Conservation (phyloP, 257 asterid species). For the Datura wrightii region DNA sequence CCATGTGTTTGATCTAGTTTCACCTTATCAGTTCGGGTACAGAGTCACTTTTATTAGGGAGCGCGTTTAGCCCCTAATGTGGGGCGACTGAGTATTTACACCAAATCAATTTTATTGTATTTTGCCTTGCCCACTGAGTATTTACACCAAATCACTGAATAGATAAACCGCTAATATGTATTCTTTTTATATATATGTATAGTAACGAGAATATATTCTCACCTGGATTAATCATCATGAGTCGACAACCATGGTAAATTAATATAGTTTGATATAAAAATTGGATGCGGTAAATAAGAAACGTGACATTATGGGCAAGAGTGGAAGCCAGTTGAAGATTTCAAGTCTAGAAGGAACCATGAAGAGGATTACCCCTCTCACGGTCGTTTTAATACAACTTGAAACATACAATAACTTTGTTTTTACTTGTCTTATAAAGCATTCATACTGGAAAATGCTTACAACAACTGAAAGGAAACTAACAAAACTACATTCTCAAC, state of each 20-base stretch:
- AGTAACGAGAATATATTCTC: not conserved
- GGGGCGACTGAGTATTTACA: too few species aligned
- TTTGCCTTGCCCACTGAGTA: not conserved
- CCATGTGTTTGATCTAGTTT: not conserved
- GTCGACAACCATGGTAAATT: not conserved
- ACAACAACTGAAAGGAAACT: not conserved
- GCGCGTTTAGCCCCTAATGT: not conserved
- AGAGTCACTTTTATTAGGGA: not conserved
- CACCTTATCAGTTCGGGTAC: not conserved
- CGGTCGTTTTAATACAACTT: not conserved
- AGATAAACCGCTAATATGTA: not conserved
- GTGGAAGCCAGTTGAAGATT: not conserved
- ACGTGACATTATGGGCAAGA: too few species aligned
- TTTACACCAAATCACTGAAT: not conserved
- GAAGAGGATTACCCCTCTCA: constrained; percentile 26
- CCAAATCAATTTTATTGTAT: not conserved
- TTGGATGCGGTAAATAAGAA: too few species aligned
- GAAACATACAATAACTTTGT: constrained; percentile 28
- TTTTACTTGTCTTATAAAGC: constrained; percentile 13
- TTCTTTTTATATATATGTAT: not conserved
- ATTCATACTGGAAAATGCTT: constrained; percentile 25
- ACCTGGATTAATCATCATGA: not conserved
- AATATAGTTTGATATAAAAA: not conserved
- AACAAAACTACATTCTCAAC: constrained; percentile 29
- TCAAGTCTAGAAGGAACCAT: constrained; percentile 9